These are phyloP conservation scores for Ophiocordyceps polyrhachis-furcata DNA, from an alignment of 2,329 filamentous ascomycete genomes.

Conservation along the genomic window DNA sequence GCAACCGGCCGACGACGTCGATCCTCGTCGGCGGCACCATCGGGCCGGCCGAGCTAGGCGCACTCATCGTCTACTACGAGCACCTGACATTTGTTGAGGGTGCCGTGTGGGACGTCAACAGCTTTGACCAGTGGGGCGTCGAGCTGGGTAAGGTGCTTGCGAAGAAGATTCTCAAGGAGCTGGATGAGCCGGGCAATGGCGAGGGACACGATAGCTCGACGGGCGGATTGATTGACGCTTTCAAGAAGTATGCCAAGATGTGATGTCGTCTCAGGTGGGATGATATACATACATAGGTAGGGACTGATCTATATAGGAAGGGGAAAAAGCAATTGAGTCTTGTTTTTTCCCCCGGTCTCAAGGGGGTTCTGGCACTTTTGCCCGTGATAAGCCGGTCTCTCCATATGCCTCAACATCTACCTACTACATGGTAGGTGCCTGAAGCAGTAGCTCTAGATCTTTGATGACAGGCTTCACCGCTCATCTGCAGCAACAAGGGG, in stretches of 20 bases:
- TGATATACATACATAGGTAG: neutral
- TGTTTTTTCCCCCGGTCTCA: neutral
- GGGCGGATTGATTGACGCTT: constrained; percentile 73
- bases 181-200: constrained; percentile 58
- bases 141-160: constrained; percentile 93
- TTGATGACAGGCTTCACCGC: neutral
- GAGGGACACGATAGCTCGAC: constrained; percentile 72
- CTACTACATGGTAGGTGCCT: too few species aligned
- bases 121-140: constrained; percentile 98
- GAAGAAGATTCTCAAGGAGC: constrained; percentile 75
- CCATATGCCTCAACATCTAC: too few species aligned
- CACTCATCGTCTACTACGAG: constrained; percentile 97
- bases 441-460: too few species aligned
- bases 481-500: neutral
- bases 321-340: neutral
- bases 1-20: constrained; percentile 90
- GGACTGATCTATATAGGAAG: too few species aligned
- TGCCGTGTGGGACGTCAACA: constrained; percentile 98
- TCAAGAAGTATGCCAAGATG: constrained; percentile 54
- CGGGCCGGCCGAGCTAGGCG: constrained; percentile 81
- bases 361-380: neutral
- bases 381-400: too few species aligned
- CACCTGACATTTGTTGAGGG: constrained; percentile 96
- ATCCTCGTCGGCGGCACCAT: constrained; percentile 83
- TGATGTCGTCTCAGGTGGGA: constrained; percentile 13